Evolutionary conservation across 805 yeast species (phyloP).

Genomic region (Cyberlindnera mycetangii): DNA sequence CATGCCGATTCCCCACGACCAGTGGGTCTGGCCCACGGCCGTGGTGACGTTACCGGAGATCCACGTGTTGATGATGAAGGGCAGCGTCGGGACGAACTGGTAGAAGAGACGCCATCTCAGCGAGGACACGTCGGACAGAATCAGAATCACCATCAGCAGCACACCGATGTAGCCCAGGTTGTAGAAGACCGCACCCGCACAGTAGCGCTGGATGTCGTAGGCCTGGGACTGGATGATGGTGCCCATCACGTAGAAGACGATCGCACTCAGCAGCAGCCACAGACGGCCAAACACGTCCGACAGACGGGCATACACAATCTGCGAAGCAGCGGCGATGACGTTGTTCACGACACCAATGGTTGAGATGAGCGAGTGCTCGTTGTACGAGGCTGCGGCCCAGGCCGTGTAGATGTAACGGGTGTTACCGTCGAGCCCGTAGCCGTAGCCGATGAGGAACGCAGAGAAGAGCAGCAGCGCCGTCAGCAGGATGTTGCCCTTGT

Average conservation of each 20-base stretch:
- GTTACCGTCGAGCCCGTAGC: slow-evolving; percentile 53
- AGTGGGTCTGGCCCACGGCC: slow-evolving; percentile 34
- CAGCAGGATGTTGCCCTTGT: slow-evolving; percentile 30
- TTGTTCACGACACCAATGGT: slow-evolving; percentile 56
- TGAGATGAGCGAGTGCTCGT: slow-evolving; percentile 51
- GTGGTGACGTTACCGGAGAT: slow-evolving; percentile 56
- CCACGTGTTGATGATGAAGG: slow-evolving; percentile 79
- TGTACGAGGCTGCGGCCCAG: slow-evolving; percentile 54
- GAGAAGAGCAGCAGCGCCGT: slow-evolving; percentile 39
- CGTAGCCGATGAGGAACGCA: slow-evolving; percentile 49
- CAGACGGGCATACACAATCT: slow-evolving; percentile 59
- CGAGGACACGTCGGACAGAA: slow-evolving; percentile 64
- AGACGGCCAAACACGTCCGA: slow-evolving; percentile 68
- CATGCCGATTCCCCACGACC: slow-evolving; percentile 79
- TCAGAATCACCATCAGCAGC: slow-evolving; percentile 50
- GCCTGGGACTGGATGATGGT: slow-evolving; percentile 64
- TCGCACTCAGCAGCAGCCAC: slow-evolving; percentile 45
- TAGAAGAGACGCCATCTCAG: slow-evolving; percentile 69
- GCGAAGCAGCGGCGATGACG: slow-evolving; percentile 66
- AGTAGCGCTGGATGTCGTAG: slow-evolving; percentile 50
- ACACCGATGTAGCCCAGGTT: slow-evolving; percentile 62
- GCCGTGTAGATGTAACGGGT: slow-evolving; percentile 47
- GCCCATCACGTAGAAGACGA: slow-evolving; percentile 58
- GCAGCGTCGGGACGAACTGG: slow-evolving; percentile 65
- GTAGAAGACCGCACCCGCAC: slow-evolving; percentile 62